These are phyloP conservation scores for Candolleomyces aberdarensis DNA, from an alignment of 768 basidiomycete species.

Conservation along the genomic window DNA sequence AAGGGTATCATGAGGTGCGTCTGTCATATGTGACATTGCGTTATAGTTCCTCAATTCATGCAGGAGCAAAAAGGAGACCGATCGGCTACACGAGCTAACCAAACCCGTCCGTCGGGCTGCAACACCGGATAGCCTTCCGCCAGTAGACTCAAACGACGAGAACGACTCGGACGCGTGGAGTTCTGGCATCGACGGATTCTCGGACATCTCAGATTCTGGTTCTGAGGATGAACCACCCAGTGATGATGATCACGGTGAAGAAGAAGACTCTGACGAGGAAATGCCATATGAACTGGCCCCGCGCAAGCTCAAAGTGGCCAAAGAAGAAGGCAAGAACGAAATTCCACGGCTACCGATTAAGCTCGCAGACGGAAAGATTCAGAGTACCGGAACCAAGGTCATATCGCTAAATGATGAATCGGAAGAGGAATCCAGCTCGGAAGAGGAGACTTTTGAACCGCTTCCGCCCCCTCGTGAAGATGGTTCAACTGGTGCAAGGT, in stretches of 20 bases:
- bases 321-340: constrained; percentile 34
- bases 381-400: constrained; percentile 46
- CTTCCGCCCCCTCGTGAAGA: constrained; percentile 50
- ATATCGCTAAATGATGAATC: constrained; percentile 16
- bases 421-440: constrained; percentile 27
- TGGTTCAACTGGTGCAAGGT: constrained; percentile 79
- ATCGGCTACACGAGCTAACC: constrained; percentile 61
- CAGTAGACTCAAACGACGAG: constrained; percentile 64
- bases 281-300: constrained; percentile 71
- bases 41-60: neutral
- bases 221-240: constrained; percentile 24
- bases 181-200: constrained; percentile 34
- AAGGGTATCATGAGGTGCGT: constrained; percentile 78
- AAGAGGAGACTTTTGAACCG: constrained; percentile 22
- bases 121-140: constrained; percentile 60
- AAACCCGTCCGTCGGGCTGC: constrained; percentile 50
- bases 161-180: constrained; percentile 42
- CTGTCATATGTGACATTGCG: neutral
- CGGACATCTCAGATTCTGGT: constrained; percentile 17
- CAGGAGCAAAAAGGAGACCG: constrained; percentile 85
- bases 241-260: constrained; percentile 24
- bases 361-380: constrained; percentile 74
- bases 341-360: constrained; percentile 82
- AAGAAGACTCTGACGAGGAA: constrained; percentile 55
- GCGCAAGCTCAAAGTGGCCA: constrained; percentile 48